Evolutionary conservation across 768 basidiomycete species (phyloP), one percentile per base, ranked within the genome.

Genomic region (Macrolepiota dolichaula): DNA sequence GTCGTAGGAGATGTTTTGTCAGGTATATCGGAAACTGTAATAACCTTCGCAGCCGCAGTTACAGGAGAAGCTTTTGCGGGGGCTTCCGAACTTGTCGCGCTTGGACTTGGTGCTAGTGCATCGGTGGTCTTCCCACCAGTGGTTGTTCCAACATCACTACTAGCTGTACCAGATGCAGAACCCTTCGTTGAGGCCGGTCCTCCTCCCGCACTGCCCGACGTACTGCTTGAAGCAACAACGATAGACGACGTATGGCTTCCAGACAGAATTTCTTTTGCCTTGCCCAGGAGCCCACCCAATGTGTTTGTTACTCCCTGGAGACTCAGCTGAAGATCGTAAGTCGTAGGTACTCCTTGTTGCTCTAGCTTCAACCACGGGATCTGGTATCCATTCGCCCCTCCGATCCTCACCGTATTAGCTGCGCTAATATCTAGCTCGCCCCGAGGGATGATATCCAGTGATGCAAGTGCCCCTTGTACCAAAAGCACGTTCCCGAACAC

Each of bases 311-410:
- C 62, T n/a, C 27, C 12, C 59, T 56, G 3, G 59, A 60, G 32
- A 13, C 44, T 61, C 15, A 78, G 67, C 4, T 62, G 66, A n/a
- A 80, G 64, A 25, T 66, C 55, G 63, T 88, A 89, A 9, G 68
- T 62, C 32, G 85, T 84, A 13, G 84, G 79, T 6, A 88, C 85
- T 49, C 68, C 65, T 42, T 70, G 72, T 69, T 88, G 85, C 36
- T 74, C 70, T 53, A 89, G 74, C 55, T 87, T 79, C 62, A 89
- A 70, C 86, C 86, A 89, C 11, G 88, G 88, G 46, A 89, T 69
- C 61, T 76, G 74, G 65, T 90, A 90, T 17, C 87, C 86, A 19
- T 79, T 79, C 13, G 73, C 65, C 3, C 81, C 85, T 11, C 59
- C 59, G 37, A 85, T 73, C 47, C 73, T 70, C 19, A 77, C 69